phyloP scores from a whole-genome alignment of 495 filamentous ascomycete genomes.

The Talaromyces trachyspermus region DNA sequence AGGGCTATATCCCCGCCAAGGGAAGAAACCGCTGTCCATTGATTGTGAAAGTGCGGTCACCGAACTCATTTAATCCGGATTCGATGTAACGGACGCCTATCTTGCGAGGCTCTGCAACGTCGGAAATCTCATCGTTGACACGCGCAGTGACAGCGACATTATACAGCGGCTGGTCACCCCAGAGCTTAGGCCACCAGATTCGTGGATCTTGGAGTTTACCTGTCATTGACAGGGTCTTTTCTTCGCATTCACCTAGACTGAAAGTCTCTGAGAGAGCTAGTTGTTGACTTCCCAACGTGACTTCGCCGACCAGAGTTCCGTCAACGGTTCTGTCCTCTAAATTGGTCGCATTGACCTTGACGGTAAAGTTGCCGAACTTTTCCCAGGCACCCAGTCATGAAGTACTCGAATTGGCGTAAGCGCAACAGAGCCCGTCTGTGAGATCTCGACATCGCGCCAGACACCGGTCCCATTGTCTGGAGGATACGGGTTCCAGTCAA shows the following conservation, averaged over 20 bases:
- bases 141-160: conserved; percentile 34
- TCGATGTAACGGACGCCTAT: conserved; percentile 54
- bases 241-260: conserved; percentile 28
- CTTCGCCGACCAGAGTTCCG: conserved; percentile 29
- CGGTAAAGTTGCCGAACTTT: conserved; percentile 28
- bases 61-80: conserved; percentile 39
- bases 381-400: conserved; percentile 29
- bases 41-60: conserved; percentile 49
- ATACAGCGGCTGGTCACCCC: conserved; percentile 71
- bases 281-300: conserved; percentile 21
- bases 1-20: conserved; percentile 53
- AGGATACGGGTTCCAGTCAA: conserved; percentile 62
- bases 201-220: conserved; percentile 44
- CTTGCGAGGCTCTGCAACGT: conserved; percentile 20
- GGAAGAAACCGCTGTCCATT: conserved; percentile 54
- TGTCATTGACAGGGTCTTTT: conserved; percentile 28
- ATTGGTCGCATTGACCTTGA: conserved; percentile 45
- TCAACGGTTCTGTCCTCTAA: conserved; percentile 28
- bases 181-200: conserved; percentile 73
- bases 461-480: conserved; percentile 53
- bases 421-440: conserved; percentile 46
- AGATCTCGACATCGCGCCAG: conserved; percentile 54
- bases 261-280: conserved; percentile 22
- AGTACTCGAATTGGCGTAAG: conserved; percentile 43
- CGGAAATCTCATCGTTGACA: conserved; percentile 32